These are phyloP conservation scores for Apiospora saccharicola DNA, from an alignment of 2,329 filamentous ascomycete genomes.

Conservation along the genomic window DNA sequence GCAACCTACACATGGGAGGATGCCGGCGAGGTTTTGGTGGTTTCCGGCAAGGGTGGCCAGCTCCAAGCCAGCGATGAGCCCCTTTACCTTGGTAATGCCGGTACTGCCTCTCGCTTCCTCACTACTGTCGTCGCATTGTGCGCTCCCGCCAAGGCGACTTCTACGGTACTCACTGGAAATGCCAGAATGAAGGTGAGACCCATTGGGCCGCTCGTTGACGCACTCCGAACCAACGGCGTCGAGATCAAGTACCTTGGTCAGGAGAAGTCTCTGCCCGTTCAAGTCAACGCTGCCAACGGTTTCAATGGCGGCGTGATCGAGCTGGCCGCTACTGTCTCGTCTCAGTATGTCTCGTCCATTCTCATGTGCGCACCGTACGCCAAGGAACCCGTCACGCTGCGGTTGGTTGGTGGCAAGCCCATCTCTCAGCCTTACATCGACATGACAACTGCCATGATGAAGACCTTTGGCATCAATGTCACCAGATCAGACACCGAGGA, in stretches of 20 bases:
- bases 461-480: constrained; percentile 84
- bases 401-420: constrained; percentile 92
- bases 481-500: constrained; percentile 77
- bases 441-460: constrained; percentile 99
- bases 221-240: constrained; percentile 86
- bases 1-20: constrained; percentile 95
- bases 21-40: constrained; percentile 87
- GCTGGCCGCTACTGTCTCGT: constrained; percentile 92
- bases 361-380: constrained; percentile 97
- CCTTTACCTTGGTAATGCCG: constrained; percentile 94
- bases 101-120: constrained; percentile 93
- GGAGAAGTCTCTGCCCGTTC: constrained; percentile 82
- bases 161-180: constrained; percentile 90
- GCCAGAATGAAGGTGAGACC: constrained; percentile 95
- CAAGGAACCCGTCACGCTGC: constrained; percentile 89
- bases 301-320: constrained; percentile 89
- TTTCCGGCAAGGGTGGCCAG: constrained; percentile 88
- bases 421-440: constrained; percentile 98
- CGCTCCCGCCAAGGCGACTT: constrained; percentile 66
- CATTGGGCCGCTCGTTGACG: constrained; percentile 91
- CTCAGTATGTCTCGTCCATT: constrained; percentile 98
- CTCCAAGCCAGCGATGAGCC: constrained; percentile 78
- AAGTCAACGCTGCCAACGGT: constrained; percentile 82
- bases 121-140: constrained; percentile 91
- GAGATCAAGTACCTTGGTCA: constrained; percentile 85